These are phyloP conservation scores for Cornus kousa DNA, from an alignment of 148 eudicot species.

Conservation along the genomic window DNA sequence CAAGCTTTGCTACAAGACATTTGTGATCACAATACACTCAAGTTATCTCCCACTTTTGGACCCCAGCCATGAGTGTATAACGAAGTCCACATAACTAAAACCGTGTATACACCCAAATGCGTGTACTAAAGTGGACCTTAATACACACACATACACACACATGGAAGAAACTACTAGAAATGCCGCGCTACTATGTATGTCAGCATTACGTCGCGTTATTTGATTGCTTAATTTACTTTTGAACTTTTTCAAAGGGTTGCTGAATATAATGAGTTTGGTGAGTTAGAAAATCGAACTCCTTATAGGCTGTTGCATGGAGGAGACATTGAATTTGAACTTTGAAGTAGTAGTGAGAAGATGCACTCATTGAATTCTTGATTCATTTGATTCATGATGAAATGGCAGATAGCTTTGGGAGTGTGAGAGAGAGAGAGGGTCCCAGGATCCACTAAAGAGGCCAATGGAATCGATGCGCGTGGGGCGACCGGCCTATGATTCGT, in stretches of 20 bases:
- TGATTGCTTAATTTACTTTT: neutral
- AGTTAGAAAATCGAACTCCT: neutral
- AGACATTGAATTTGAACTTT: neutral
- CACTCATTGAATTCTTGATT: neutral
- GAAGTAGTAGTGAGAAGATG: neutral
- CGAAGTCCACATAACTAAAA: too few species aligned
- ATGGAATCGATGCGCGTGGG: neutral
- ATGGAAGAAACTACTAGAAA: neutral
- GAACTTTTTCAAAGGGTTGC: too few species aligned
- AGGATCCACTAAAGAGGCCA: slow-evolving; percentile 3
- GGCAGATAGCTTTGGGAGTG: neutral
- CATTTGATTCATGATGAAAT: neutral
- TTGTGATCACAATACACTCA: neutral
- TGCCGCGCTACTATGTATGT: neutral
- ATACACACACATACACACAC: too few species aligned
- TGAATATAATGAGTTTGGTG: neutral
- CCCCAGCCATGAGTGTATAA: too few species aligned
- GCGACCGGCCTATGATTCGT: neutral
- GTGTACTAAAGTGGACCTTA: neutral
- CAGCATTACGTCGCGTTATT: neutral
- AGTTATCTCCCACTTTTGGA: too few species aligned
- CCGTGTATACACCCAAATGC: neutral
- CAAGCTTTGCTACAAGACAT: neutral
- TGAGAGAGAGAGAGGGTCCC: neutral
- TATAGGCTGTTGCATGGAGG: neutral